phyloP scores from a whole-genome alignment of 805 yeast species.

The Huiozyma sinensis region DNA sequence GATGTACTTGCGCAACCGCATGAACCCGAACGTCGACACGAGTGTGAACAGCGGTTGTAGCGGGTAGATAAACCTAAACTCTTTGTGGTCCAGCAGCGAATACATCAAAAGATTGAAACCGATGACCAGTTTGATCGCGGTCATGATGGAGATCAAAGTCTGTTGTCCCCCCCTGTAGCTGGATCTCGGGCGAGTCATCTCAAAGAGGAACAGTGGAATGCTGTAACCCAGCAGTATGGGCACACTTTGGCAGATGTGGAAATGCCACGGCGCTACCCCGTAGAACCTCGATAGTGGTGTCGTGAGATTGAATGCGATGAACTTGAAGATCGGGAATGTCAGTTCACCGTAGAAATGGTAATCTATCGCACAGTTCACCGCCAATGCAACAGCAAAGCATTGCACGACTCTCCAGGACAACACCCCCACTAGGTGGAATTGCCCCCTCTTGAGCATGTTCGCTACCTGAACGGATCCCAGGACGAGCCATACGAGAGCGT shows the following conservation, averaged over 20 bases:
- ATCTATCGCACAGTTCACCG: slow-evolving; percentile 40
- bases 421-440: slow-evolving; percentile 6
- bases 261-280: slow-evolving; percentile 77
- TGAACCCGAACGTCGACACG: slow-evolving; percentile 35
- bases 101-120: slow-evolving; percentile 42
- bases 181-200: slow-evolving; percentile 19
- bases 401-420: slow-evolving; percentile 15
- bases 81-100: slow-evolving; percentile 73
- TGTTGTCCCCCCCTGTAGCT: neutral
- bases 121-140: slow-evolving; percentile 24
- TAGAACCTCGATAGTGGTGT: slow-evolving; percentile 69
- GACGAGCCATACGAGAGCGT: slow-evolving; percentile 62
- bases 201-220: slow-evolving; percentile 49
- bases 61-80: slow-evolving; percentile 81
- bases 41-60: slow-evolving; percentile 63
- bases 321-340: slow-evolving; percentile 56
- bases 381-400: slow-evolving; percentile 21
- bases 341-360: slow-evolving; percentile 44
- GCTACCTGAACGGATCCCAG: slow-evolving; percentile 36
- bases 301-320: slow-evolving; percentile 67
- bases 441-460: slow-evolving; percentile 5
- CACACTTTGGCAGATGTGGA: slow-evolving; percentile 71
- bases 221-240: slow-evolving; percentile 65
- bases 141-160: neutral
- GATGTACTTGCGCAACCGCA: slow-evolving; percentile 1